phyloP scores from a whole-genome alignment of 208 protist genomes.

The Porcisia hertigi region DNA sequence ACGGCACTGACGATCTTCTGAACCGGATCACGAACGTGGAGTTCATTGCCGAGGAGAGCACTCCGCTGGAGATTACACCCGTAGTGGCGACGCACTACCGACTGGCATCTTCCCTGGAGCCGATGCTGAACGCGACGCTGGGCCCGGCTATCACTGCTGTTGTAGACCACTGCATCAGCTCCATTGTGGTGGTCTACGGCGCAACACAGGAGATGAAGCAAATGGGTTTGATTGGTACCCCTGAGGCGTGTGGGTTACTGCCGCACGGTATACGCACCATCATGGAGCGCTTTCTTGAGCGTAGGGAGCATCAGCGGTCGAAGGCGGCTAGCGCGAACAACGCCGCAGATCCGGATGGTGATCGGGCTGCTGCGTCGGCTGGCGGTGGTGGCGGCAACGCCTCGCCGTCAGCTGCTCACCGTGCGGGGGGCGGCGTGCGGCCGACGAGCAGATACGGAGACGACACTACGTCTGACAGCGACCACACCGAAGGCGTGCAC shows the following conservation, averaged over 20 bases:
- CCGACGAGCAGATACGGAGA: conserved; percentile 5
- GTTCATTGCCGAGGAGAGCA: conserved; percentile 44
- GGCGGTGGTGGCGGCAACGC: neutral
- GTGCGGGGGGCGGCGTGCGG: neutral
- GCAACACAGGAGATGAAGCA: conserved; percentile 92
- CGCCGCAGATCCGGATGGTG: neutral
- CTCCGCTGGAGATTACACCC: conserved; percentile 17
- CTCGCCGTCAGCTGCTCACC: conserved; percentile 3
- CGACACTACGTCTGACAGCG: conserved; percentile 20
- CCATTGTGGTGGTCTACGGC: conserved; percentile 80
- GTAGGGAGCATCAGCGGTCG: conserved; percentile 29
- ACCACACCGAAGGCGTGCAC: conserved; percentile 22
- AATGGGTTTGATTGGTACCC: conserved; percentile 82
- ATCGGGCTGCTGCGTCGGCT: neutral
- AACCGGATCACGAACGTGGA: conserved; percentile 64
- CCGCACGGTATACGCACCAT: conserved; percentile 69
- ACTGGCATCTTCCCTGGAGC: conserved; percentile 50
- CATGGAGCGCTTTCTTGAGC: conserved; percentile 61
- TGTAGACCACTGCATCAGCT: conserved; percentile 76
- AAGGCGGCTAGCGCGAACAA: conserved; percentile 8
- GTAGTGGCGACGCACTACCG: conserved; percentile 45
- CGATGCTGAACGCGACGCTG: conserved; percentile 56
- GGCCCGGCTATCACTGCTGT: conserved; percentile 66
- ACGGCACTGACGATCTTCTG: conserved; percentile 57
- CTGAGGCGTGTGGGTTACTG: conserved; percentile 75